Percentiles rank a stretch among this genome's conserved stretches.
Conservation (phyloP, 176 grass and related monocot genomes). For the Phoenix roebelenii region DNA sequence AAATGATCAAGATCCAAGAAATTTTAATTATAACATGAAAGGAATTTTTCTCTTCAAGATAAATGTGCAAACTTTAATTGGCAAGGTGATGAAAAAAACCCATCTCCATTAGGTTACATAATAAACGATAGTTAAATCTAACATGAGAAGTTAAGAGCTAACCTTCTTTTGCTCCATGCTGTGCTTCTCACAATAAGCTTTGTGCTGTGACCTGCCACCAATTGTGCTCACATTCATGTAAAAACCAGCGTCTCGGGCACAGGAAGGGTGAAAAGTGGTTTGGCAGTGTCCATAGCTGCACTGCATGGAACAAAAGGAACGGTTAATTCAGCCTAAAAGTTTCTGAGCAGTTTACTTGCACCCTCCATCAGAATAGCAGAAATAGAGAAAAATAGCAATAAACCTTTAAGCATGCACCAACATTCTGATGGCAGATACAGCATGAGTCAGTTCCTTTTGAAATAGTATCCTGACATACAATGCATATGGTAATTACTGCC, state of each 20-base stretch:
- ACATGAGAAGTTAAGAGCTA: not conserved
- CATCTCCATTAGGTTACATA: too few species aligned
- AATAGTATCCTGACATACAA: slow-evolving; percentile 60
- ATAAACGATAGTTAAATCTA: too few species aligned
- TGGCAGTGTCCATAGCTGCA: slow-evolving; percentile 61
- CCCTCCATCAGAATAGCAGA: slow-evolving; percentile 13
- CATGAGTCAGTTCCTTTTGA: slow-evolving; percentile 59
- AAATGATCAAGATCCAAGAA: too few species aligned
- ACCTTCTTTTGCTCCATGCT: slow-evolving; percentile 74
- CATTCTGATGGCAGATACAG: slow-evolving; percentile 47
- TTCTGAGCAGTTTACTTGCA: not conserved
- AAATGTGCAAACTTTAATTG: too few species aligned
- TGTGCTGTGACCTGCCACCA: slow-evolving; percentile 42
- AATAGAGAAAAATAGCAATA: slow-evolving; percentile 7
- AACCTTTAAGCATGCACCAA: slow-evolving; percentile 79
- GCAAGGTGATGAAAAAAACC: too few species aligned
- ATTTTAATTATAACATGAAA: too few species aligned
- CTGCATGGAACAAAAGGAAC: slow-evolving; percentile 48
- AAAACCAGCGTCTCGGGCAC: slow-evolving; percentile 76
- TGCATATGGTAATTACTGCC: not conserved
- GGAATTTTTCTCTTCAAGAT: too few species aligned
- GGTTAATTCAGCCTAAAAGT: slow-evolving; percentile 6
- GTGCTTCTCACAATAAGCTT: slow-evolving; percentile 80
- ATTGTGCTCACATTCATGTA: slow-evolving; percentile 82
- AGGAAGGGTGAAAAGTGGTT: slow-evolving; percentile 78